Percentiles rank a stretch among this genome's conserved stretches.
Evolutionary conservation across 2,329 filamentous ascomycete genomes (phyloP).

Genomic region (Microdochium nivale): DNA sequence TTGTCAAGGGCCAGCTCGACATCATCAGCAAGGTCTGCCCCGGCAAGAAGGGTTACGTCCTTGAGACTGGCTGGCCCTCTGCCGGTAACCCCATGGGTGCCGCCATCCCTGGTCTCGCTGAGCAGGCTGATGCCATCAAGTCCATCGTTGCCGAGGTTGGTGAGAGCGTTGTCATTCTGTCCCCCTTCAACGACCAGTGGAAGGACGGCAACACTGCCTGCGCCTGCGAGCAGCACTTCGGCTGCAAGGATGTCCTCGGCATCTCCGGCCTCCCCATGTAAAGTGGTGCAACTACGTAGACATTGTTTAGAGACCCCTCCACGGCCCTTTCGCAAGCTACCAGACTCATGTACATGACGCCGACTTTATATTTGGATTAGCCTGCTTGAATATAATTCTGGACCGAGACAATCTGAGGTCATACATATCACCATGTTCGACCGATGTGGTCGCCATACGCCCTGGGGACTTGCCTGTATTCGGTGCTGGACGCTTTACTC

Average conservation of each 20-base stretch:
- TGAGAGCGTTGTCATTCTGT: conserved; percentile 70
- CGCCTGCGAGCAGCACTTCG: conserved; percentile 66
- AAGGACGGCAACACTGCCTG: conserved; percentile 58
- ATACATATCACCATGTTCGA: not conserved
- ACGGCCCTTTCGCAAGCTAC: not conserved
- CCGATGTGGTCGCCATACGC: not conserved
- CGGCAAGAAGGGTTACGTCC: conserved; percentile 65
- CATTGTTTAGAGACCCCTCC: not conserved
- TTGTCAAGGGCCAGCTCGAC: conserved; percentile 65
- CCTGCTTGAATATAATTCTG: conserved; percentile 1
- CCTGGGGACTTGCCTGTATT: not conserved
- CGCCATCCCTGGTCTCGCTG: conserved; percentile 55
- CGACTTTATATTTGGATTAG: not conserved
- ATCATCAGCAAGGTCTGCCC: conserved; percentile 63
- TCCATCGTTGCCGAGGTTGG: conserved; percentile 61
- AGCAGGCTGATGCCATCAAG: conserved; percentile 67
- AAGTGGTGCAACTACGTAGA: not conserved
- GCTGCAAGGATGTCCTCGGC: not conserved
- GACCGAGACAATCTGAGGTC: not conserved
- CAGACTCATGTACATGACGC: not conserved
- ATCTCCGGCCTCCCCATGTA: not conserved
- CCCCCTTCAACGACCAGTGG: conserved; percentile 71
- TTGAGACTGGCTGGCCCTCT: conserved; percentile 88
- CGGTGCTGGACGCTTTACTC: not conserved
- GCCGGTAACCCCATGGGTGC: conserved; percentile 60